phyloP scores from a whole-genome alignment of 768 basidiomycete genomes.

The Naematelia encephala region DNA sequence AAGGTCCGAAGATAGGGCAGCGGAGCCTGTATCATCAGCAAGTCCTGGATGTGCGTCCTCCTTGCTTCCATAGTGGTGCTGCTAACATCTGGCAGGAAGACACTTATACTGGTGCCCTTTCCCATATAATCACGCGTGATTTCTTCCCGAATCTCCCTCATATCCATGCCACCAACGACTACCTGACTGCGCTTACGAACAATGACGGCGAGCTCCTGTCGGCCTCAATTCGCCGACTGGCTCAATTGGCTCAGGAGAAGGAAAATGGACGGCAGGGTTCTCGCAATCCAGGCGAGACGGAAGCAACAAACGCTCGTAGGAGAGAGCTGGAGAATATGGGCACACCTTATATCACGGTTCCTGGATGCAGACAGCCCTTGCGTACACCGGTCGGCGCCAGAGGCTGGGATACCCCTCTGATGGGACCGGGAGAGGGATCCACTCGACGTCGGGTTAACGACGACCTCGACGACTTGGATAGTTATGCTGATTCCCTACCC shows the following conservation, averaged over 20 bases:
- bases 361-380: slow-evolving; percentile 19
- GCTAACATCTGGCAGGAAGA: slow-evolving; percentile 61
- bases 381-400: slow-evolving; percentile 44
- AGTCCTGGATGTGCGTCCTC: slow-evolving; percentile 40
- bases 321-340: slow-evolving; percentile 39
- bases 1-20: slow-evolving; percentile 35
- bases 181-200: slow-evolving; percentile 74
- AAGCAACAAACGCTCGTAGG: slow-evolving; percentile 16
- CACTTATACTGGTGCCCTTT: slow-evolving; percentile 85
- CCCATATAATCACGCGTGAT: slow-evolving; percentile 89
- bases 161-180: slow-evolving; percentile 80
- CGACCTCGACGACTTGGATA: slow-evolving; percentile 18
- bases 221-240: slow-evolving; percentile 69
- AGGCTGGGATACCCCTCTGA: slow-evolving; percentile 45
- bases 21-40: slow-evolving; percentile 38
- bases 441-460: slow-evolving; percentile 17
- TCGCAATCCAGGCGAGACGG: neutral
- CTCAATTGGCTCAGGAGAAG: slow-evolving; percentile 53
- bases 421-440: slow-evolving; percentile 13
- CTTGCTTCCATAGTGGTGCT: neutral
- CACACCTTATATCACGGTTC: slow-evolving; percentile 43
- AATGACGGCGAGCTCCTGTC: slow-evolving; percentile 73
- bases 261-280: slow-evolving; percentile 16
- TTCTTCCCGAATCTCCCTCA: slow-evolving; percentile 94
- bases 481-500: slow-evolving; percentile 10